Evolutionary conservation across 192 early-diverging fungal species (phyloP), one percentile per base, ranked within the genome.

Genomic region (Backusella parvicylindrica): DNA sequence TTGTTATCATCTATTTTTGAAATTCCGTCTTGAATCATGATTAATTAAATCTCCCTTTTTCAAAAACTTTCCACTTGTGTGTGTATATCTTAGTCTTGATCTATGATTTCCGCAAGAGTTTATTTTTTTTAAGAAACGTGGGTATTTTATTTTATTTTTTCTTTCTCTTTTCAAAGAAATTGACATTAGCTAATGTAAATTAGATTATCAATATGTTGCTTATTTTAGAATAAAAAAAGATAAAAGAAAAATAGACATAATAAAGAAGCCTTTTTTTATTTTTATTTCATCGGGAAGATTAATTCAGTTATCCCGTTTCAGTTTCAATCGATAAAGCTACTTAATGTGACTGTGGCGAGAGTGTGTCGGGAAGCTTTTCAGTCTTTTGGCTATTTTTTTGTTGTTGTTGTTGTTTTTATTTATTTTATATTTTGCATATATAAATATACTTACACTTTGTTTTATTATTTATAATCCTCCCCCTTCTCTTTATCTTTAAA

Each of bases 231-330:
- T 35, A 15, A 7, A 23, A 67, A 37, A 67, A 37, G n/a, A 12
- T 60, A 64, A 64, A 35, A 18, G 31, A 64, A 30, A 33, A 64
- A 31, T 18, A 35, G 3, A 56, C 2, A 4, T 26, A 21, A 16
- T 1, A 33, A 8, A 32, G 6, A 33, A 1, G 2, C 18, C 23
- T 31, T 16, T 65, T 65, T 56, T 23, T 56, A 26, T 56, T 56
- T 56, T 56, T 56, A 26, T 28, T n/a, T 60, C 11, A 60, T 60
- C 23, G 53, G 53, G 26, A 60, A 60, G 53, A 60, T 26, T 60
- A 60, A 60, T 60, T 60, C 23, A 60, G 53, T 60, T 60, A 60
- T 60, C 53, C 53, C 53, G 53, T 60, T 60, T 60, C 53, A 60
- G 53, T 60, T 60, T 60, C 53, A 60, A 60, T 56, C 50, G 50